Percentiles rank a stretch among this genome's conserved stretches.
Evolutionary conservation across 140 eudicot genomes (phyloP).

Genomic region (Erigeron philadelphicus): DNA sequence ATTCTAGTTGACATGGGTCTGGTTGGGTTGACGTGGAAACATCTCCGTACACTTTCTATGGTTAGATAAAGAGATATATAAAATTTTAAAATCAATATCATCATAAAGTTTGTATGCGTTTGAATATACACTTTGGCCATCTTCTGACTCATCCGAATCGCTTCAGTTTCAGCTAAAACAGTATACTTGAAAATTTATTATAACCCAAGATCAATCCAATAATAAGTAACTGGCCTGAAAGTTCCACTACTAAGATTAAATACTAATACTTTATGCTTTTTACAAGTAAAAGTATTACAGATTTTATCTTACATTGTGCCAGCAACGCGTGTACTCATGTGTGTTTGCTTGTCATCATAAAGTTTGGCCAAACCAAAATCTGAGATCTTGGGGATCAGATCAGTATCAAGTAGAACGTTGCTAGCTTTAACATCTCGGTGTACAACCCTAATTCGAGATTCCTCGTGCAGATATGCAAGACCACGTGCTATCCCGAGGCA

Average conservation of each 20-base stretch:
- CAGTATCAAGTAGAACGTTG: slow-evolving; percentile 64
- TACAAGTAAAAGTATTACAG: not conserved
- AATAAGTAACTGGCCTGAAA: not conserved
- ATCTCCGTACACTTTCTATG: no score
- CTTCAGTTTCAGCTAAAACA: not conserved
- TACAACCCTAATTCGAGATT: slow-evolving; percentile 49
- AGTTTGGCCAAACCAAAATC: slow-evolving; percentile 78
- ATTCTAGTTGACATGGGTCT: no score
- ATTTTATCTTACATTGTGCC: slow-evolving; percentile 61
- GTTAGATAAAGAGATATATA: no score
- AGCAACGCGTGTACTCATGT: slow-evolving; percentile 73
- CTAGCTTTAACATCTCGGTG: slow-evolving; percentile 77
- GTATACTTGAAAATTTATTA: not conserved
- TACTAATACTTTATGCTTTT: not conserved
- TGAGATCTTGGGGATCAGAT: slow-evolving; percentile 55
- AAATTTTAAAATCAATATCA: no score
- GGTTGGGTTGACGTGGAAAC: no score
- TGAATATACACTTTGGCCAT: no score
- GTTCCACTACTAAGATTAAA: not conserved
- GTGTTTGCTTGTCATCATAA: slow-evolving; percentile 68
- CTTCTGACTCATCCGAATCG: no score
- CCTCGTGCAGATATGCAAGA: slow-evolving; percentile 62
- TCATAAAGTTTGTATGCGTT: no score
- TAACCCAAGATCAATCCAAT: not conserved
- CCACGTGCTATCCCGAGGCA: slow-evolving; percentile 61